Evolutionary conservation across 352 stramenopile species (phyloP).

Genomic region (Phytophthora lateralis): DNA sequence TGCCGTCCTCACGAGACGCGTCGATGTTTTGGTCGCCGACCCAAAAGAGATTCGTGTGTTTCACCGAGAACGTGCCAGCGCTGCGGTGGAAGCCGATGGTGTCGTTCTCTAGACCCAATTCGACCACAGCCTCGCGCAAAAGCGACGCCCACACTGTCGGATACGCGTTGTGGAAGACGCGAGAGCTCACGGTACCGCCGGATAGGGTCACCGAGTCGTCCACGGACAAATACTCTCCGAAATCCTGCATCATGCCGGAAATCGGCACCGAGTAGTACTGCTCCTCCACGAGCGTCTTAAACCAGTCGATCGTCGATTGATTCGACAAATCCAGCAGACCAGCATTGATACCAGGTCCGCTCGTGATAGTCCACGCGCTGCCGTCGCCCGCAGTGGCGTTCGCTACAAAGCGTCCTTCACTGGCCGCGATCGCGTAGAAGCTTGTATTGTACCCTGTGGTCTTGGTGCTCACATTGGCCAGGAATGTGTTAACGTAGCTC

Average conservation of each 20-base stretch:
- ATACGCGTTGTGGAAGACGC: slow-evolving; percentile 37
- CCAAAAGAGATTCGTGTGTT: slow-evolving; percentile 38
- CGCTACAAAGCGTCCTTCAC: slow-evolving; percentile 30
- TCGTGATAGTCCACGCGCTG: slow-evolving; percentile 32
- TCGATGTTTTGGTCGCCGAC: slow-evolving; percentile 40
- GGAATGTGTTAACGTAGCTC: slow-evolving; percentile 38
- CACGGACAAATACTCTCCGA: slow-evolving; percentile 32
- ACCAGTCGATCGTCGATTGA: slow-evolving; percentile 34
- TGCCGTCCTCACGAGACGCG: slow-evolving; percentile 28
- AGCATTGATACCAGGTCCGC: slow-evolving; percentile 28
- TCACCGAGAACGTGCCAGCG: slow-evolving; percentile 31
- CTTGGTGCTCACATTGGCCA: slow-evolving; percentile 30
- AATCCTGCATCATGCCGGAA: slow-evolving; percentile 39
- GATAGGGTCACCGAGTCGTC: slow-evolving; percentile 30
- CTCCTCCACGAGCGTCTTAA: slow-evolving; percentile 31
- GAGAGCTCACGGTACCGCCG: slow-evolving; percentile 19
- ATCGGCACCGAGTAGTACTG: slow-evolving; percentile 40
- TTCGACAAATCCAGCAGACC: slow-evolving; percentile 32
- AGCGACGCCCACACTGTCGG: slow-evolving; percentile 30
- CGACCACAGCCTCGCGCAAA: slow-evolving; percentile 25
- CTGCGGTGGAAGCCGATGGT: slow-evolving; percentile 37
- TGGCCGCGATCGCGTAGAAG: slow-evolving; percentile 30
- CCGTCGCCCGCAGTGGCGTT: slow-evolving; percentile 27
- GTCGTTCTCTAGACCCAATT: slow-evolving; percentile 32
- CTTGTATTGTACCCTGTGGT: slow-evolving; percentile 37